These are phyloP conservation scores for Mycena rosella DNA, from an alignment of 768 basidiomycete genomes.

Conservation along the genomic window DNA sequence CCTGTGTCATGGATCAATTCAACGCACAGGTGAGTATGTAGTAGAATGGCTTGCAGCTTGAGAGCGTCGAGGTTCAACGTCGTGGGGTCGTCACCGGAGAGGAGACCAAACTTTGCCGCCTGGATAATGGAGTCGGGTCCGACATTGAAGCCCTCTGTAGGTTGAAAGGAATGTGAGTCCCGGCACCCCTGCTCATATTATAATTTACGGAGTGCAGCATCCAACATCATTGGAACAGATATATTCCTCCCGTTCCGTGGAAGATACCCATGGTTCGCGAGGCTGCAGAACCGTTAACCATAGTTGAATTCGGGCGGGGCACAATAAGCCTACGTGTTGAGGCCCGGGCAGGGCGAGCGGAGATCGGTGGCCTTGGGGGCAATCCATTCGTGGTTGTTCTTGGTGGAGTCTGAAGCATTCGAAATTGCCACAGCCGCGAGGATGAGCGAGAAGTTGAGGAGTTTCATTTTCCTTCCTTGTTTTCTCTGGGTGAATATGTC, in stretches of 20 bases:
- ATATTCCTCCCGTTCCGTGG: slow-evolving; percentile 21
- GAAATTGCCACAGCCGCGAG: not conserved
- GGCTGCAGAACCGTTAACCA: not conserved
- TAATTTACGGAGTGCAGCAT: slow-evolving; percentile 11
- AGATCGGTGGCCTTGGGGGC: slow-evolving; percentile 22
- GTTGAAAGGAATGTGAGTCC: too few relatives aligned
- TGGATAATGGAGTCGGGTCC: slow-evolving; percentile 6
- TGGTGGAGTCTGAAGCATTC: not conserved
- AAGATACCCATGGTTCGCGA: slow-evolving; percentile 34
- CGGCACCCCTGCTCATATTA: too few relatives aligned
- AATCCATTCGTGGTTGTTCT: slow-evolving; percentile 9
- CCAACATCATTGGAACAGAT: slow-evolving; percentile 19
- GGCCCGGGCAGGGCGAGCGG: slow-evolving; percentile 29
- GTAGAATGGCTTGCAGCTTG: slow-evolving; percentile 21
- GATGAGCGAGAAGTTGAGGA: slow-evolving; percentile 2
- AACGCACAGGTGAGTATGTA: too few relatives aligned
- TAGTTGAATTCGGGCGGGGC: not conserved
- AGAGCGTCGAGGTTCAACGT: slow-evolving; percentile 33
- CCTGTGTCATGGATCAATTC: not conserved
- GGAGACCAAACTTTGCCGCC: slow-evolving; percentile 20
- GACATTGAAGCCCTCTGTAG: slow-evolving; percentile 14
- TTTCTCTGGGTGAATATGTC: not conserved
- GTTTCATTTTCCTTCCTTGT: not conserved
- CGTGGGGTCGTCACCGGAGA: slow-evolving; percentile 6
- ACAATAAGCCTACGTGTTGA: slow-evolving; percentile 15